These are phyloP conservation scores for Leishmania tropica DNA, from an alignment of 208 protist species.

Conservation along the genomic window DNA sequence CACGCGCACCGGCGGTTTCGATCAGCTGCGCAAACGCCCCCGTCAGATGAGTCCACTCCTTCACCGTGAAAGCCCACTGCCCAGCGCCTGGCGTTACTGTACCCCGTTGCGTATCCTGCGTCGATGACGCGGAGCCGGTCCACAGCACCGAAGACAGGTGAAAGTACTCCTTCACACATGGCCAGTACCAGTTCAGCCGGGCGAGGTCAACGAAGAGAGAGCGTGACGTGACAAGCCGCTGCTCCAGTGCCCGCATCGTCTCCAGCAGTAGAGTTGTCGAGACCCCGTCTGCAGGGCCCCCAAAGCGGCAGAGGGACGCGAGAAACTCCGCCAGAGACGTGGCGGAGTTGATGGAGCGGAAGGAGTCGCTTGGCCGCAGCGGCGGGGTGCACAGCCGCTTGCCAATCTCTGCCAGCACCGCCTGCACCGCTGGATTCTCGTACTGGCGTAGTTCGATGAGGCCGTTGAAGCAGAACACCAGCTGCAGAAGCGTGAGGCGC, in stretches of 20 bases:
- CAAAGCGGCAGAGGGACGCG: slow-evolving; percentile 35
- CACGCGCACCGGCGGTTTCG: slow-evolving; percentile 12
- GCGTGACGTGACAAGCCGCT: slow-evolving; percentile 16
- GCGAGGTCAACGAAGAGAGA: slow-evolving; percentile 46
- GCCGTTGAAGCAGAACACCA: slow-evolving; percentile 54
- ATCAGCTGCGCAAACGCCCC: slow-evolving; percentile 17
- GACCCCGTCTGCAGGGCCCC: slow-evolving; percentile 22
- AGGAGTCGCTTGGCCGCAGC: neutral
- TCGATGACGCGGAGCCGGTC: neutral
- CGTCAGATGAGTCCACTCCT: slow-evolving; percentile 10
- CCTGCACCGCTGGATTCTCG: slow-evolving; percentile 32
- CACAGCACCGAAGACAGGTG: slow-evolving; percentile 13
- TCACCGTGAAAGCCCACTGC: neutral
- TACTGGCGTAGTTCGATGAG: slow-evolving; percentile 66
- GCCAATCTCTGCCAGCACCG: slow-evolving; percentile 30
- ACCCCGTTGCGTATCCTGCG: neutral
- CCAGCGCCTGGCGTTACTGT: neutral
- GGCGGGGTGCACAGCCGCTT: neutral
- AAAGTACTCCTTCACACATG: slow-evolving; percentile 18
- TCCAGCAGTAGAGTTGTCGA: slow-evolving; percentile 18
- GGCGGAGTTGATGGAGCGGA: slow-evolving; percentile 29
- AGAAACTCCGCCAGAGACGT: slow-evolving; percentile 42
- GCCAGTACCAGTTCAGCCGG: slow-evolving; percentile 34
- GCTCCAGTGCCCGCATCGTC: slow-evolving; percentile 12
- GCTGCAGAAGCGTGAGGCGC: slow-evolving; percentile 40